Evolutionary conservation across 73 alveolate species (phyloP).

Genomic region (Tetrahymena malaccensis): DNA sequence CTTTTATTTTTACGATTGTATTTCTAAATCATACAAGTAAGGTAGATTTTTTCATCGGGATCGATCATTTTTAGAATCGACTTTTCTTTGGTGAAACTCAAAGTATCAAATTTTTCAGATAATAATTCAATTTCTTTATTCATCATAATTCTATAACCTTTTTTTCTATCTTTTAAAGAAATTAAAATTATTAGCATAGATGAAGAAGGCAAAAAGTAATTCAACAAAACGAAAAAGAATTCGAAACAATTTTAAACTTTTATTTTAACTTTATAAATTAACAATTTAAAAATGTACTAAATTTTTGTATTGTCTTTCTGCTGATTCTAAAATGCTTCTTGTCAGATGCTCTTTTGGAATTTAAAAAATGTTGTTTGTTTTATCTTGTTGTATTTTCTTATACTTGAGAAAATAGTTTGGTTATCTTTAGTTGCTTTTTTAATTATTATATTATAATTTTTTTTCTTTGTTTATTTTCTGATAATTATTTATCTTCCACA

Average conservation of each 20-base stretch:
- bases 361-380: neutral
- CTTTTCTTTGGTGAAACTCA: slow-evolving; percentile 33
- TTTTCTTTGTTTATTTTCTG: neutral
- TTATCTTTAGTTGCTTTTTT: neutral
- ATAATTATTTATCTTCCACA: neutral
- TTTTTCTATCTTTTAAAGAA: neutral
- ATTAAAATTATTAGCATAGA: neutral
- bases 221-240: neutral
- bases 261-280: neutral
- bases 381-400: neutral
- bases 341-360: neutral
- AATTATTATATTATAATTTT: neutral
- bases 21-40: slow-evolving; percentile 55
- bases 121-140: neutral
- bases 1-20: slow-evolving; percentile 63
- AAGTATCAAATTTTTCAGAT: slow-evolving; percentile 18
- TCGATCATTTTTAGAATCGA: slow-evolving; percentile 18
- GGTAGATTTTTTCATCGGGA: slow-evolving; percentile 58
- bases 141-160: neutral
- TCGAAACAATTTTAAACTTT: neutral
- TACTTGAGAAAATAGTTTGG: neutral
- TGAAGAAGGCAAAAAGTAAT: no score
- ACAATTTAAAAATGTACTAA: neutral
- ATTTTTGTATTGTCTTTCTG: neutral
- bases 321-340: neutral